These are phyloP conservation scores for Aureobasidium sp. DNA, from an alignment of 2,329 filamentous ascomycete genomes.

Conservation along the genomic window DNA sequence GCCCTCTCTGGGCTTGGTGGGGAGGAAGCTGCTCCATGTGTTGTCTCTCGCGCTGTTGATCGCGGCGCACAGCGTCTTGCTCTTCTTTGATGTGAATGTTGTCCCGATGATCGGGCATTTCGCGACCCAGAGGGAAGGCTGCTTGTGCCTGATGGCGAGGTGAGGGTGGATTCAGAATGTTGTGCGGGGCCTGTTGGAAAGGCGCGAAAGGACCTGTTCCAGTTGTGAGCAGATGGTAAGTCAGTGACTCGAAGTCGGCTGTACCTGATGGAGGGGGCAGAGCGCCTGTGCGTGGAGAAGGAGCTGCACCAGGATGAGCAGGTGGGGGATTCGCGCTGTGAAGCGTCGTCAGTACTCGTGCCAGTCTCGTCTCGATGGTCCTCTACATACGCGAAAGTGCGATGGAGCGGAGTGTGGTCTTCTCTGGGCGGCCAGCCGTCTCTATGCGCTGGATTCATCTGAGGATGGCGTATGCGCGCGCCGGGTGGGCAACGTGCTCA, in stretches of 20 bases:
- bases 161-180: constrained; percentile 38
- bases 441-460: constrained; percentile 19
- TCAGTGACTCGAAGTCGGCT: neutral
- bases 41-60: constrained; percentile 52
- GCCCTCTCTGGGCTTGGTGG: constrained; percentile 80
- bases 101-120: constrained; percentile 43
- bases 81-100: constrained; percentile 52
- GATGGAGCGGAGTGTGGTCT: constrained; percentile 10
- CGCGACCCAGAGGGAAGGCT: constrained; percentile 34
- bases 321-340: constrained; percentile 19
- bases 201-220: constrained; percentile 34
- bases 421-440: constrained; percentile 16
- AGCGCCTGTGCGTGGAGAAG: constrained; percentile 28
- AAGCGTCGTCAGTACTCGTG: neutral
- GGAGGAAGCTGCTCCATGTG: constrained; percentile 62
- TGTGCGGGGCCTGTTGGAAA: constrained; percentile 38
- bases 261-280: constrained; percentile 25
- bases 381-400: neutral
- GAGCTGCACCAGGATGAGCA: constrained; percentile 26
- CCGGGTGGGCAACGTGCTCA: constrained; percentile 6
- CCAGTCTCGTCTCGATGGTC: neutral
- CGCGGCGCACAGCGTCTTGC: constrained; percentile 46
- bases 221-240: constrained; percentile 6
- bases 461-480: constrained; percentile 11
- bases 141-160: constrained; percentile 32